Evolutionary conservation across 2,329 filamentous ascomycete genomes (phyloP), one percentile per base, ranked within the genome.

Genomic region (Colletotrichum echinochloae): DNA sequence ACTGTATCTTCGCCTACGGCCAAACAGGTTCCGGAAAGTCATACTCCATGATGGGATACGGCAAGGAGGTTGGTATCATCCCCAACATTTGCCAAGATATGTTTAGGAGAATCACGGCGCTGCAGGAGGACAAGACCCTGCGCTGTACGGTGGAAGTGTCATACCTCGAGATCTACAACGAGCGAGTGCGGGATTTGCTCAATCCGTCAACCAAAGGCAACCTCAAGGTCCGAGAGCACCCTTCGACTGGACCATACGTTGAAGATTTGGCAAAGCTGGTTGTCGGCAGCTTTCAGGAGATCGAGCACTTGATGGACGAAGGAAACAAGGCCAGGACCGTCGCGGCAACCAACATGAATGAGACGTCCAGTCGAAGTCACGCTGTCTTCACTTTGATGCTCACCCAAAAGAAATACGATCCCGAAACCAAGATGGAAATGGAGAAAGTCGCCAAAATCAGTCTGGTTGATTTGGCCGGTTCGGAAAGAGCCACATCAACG

Each of bases 21-120:
- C 96, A 99, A 84, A 99, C 96, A 2, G 96, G 96, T 75, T 98
- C 96, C 1, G 96, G 96, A 82, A 99, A 99, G 84, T 98, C 94
- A 20, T 99, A 99, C 82, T 98, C 95, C 39, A 99, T 99, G 95
- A 99, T 99, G 96, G 96, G 96, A 59, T 99, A 98, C 82, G 96
- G 96, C 64, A 92, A 95, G 77, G 95, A 99, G 78, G 89, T 94
- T 68, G 96, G 96, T 80, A 96, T 99, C 73, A 98, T 98, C 73
- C 96, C 97, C 55, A 93, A 91, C 77, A 99, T 99, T 83, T 99
- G 96, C 81, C 93, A 96, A 83, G 92, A 97, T 77, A 98, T 99
- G 94, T 99, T 99, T 80, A 89, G 92, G 78, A 88, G 95, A 73
- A 99, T 99, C 78, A 84, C 84, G 33, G 83, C 84, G 59, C 85